Base-by-base conservation (phyloP, 441 rosid genomes). In the Syzygium malaccense region DNA sequence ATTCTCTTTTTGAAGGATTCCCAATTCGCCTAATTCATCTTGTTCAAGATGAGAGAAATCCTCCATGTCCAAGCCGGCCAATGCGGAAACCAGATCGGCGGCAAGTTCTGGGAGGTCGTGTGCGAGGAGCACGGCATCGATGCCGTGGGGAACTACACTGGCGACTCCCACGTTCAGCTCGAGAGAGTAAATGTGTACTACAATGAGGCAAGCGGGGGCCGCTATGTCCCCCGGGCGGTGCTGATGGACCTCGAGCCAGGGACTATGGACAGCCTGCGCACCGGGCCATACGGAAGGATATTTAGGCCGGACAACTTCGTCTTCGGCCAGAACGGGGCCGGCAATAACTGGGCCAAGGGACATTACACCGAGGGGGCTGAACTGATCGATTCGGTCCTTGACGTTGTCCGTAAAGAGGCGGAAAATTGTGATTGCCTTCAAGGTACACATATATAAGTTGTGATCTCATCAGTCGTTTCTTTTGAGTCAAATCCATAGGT, bases 241-340 rank as follows among this genome's bases (percentile, higher is more conserved):
- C 56, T 94, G 10, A 87, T 93, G 94, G 96, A 94, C 86, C 93
- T 94, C 60, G 96, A 94, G 88, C 96, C 96, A n/a, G 96, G 96
- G 12, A 94, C 96, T 57, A 94, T 94, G 96, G 96, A 94, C 90
- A 91, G 93, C 92, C 80, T 94, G 87, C 91, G 94, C 41, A 92
- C 94, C 7, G 92, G 95, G 56, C 95, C 94, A 17, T 91, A 89
- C 33, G 96, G 96, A 2, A 55, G 85, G 80, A 91, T 93, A 68
- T 94, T 94, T 86, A 89, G 96, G 90, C 96, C 96, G 51, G 96
- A 94, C 51, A 94, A 94, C 68, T 94, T 93, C 68, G 93, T 93
- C 53, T 93, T 92, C 23, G 95, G 96, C 68, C 95, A 93, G 86
- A 93, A 93, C 84, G 96, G 96, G 45, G 96, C 96, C 33, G 96